Conservation (phyloP, 345 rosid species). For the Xanthoceras sorbifolium region DNA sequence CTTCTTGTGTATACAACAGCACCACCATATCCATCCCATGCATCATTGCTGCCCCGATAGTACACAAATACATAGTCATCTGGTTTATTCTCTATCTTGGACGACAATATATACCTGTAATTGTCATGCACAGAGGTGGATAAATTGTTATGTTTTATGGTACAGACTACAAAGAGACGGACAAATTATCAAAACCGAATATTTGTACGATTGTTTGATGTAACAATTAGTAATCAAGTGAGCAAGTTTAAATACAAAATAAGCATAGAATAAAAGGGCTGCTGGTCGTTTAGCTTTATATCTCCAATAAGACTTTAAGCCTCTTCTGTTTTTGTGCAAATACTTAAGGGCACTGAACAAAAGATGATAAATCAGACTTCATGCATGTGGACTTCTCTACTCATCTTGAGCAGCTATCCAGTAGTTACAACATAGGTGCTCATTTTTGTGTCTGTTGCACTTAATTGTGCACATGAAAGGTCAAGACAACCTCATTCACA, state of each 20-base stretch:
- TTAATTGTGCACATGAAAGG: background rate
- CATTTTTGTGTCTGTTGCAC: too few species aligned
- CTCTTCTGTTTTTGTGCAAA: too few species aligned
- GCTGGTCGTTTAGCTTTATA: too few species aligned
- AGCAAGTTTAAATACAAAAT: background rate
- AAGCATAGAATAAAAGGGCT: background rate
- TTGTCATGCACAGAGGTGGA: background rate
- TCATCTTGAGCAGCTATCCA: too few species aligned
- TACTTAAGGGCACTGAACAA: too few species aligned
- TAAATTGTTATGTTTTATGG: background rate
- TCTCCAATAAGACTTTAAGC: too few species aligned
- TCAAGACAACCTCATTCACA: background rate
- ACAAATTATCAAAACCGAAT: background rate
- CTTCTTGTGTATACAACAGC: constrained; percentile 94
- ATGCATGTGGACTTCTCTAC: too few species aligned
- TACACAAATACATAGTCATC: constrained; percentile 87
- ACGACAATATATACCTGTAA: constrained; percentile 82
- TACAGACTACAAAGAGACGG: background rate
- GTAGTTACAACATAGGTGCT: too few species aligned
- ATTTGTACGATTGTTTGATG: background rate
- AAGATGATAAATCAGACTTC: too few species aligned
- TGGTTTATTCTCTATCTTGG: constrained; percentile 64
- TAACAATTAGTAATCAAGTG: background rate
- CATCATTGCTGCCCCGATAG: constrained; percentile 87
- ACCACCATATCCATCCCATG: constrained; percentile 99